Percentiles rank a stretch among this genome's conserved stretches.
Conservation (phyloP, 2,329 filamentous ascomycete genomes). For the Colletotrichum sp. region DNA sequence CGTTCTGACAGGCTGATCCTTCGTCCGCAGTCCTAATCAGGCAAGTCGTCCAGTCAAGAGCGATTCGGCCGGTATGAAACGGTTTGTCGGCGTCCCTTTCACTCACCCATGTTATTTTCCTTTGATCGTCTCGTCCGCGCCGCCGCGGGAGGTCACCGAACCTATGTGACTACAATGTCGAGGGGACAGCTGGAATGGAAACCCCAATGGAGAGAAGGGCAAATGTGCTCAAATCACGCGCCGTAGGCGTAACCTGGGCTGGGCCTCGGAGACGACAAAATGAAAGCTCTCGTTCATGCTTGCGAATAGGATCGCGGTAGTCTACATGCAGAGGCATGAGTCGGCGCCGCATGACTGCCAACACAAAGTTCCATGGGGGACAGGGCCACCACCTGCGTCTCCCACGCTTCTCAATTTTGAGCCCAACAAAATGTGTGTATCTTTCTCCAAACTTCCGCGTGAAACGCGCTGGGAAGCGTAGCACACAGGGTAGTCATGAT, state of each 20-base stretch:
- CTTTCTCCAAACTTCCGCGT: neutral
- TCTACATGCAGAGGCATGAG: neutral
- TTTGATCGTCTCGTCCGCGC: neutral
- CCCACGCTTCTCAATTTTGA: neutral
- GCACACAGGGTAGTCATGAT: neutral
- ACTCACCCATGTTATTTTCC: neutral
- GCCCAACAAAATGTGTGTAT: neutral
- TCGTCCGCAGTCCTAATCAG: constrained; percentile 15
- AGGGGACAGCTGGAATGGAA: neutral
- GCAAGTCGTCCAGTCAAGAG: constrained; percentile 8
- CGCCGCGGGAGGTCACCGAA: neutral
- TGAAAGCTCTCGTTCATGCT: neutral
- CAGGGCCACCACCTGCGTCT: neutral
- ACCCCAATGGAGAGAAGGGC: neutral
- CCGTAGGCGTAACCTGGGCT: neutral
- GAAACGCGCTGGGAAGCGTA: neutral
- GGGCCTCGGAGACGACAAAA: neutral
- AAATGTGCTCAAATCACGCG: neutral
- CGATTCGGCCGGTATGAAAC: neutral
- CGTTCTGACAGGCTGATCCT: constrained; percentile 15
- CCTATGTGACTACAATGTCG: neutral
- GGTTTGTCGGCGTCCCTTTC: neutral
- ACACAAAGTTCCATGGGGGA: neutral
- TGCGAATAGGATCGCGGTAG: neutral
- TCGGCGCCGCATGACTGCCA: neutral